Conservation (phyloP, 495 filamentous ascomycete species). For the Bryoglossum gracile region DNA sequence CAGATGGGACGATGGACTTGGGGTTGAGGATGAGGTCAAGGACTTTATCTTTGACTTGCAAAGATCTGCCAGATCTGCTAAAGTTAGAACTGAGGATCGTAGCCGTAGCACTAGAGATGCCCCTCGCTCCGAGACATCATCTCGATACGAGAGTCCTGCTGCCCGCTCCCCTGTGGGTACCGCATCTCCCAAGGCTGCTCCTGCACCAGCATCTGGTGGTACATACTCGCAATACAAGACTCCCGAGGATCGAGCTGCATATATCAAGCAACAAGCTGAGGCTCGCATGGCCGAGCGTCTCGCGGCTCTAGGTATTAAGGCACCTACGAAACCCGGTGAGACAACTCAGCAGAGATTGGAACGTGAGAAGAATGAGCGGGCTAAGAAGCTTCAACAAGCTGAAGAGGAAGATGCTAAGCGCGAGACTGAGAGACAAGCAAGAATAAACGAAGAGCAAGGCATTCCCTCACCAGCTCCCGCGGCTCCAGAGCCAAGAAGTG, state of each 20-base stretch:
- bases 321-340: slow-evolving; percentile 64
- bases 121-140: slow-evolving; percentile 11
- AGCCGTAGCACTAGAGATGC: slow-evolving; percentile 33
- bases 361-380: slow-evolving; percentile 78
- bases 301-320: slow-evolving; percentile 85
- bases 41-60: slow-evolving; percentile 98
- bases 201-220: slow-evolving; percentile 33
- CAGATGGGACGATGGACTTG: slow-evolving; percentile 93
- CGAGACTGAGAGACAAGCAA: slow-evolving; percentile 77
- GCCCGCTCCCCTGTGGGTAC: slow-evolving; percentile 35
- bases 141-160: slow-evolving; percentile 34
- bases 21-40: slow-evolving; percentile 91
- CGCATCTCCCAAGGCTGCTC: slow-evolving; percentile 35
- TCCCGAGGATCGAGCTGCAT: slow-evolving; percentile 87
- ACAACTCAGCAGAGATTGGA: slow-evolving; percentile 77
- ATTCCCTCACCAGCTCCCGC: slow-evolving; percentile 39
- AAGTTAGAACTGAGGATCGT: slow-evolving; percentile 63
- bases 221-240: slow-evolving; percentile 80
- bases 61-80: slow-evolving; percentile 67
- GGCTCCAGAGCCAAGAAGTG: slow-evolving; percentile 37
- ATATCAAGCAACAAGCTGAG: slow-evolving; percentile 94
- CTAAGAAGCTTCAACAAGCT: slow-evolving; percentile 76
- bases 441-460: slow-evolving; percentile 75
- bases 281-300: slow-evolving; percentile 96
- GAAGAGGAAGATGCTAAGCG: slow-evolving; percentile 94